Base-by-base conservation (phyloP, 306 rosid species). In the Pachyrhizus erosus region DNA sequence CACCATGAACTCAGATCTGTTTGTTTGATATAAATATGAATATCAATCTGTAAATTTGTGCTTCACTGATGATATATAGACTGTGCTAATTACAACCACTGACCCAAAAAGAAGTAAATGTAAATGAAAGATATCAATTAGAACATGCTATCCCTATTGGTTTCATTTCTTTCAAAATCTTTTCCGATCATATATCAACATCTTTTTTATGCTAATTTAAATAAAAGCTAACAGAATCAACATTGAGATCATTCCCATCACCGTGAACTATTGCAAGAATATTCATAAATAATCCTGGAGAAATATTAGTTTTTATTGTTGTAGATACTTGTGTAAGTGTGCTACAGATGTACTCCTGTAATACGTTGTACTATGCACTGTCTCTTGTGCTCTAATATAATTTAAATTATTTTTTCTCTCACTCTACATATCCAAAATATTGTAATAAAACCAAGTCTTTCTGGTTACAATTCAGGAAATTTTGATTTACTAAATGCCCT, bases 11-110 rank as follows among this genome's bases (percentile, higher is more conserved):
- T 75, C 27, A 46, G 52, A 82, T 79, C 27, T 76, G 42, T 76
- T 77, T 87, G 43, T 83, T 70, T 78, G 64, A 10, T 79, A 70
- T 68, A 29, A 54, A 26, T 10, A 70, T 60, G 70, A 42, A 80
- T 29, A 75, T 55, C 57, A 24, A 37, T 49, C 76, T 81, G 34
- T 11, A 46, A 80, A 55, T 79, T 46, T 75, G 31, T 83, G 43
- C 31, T 61, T 81, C 6, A 0, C 10, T 34, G 54, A 67, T 33
- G 55, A 78, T 57, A n/a, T 49, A 67, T 45, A 54, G 26, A 78
- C 23, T 20, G 45, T 79, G 73, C 72, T 61, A 39, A 67, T 69
- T 73, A 33, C 64, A 75, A 74, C 48, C 49, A 7, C 31, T 57
- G 12, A 77, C 58, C 67, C 61, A 54, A 37, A 74, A 51, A 37